Conservation (phyloP, 192 early-diverging fungal genomes). For the Chytriomyces confervae region DNA sequence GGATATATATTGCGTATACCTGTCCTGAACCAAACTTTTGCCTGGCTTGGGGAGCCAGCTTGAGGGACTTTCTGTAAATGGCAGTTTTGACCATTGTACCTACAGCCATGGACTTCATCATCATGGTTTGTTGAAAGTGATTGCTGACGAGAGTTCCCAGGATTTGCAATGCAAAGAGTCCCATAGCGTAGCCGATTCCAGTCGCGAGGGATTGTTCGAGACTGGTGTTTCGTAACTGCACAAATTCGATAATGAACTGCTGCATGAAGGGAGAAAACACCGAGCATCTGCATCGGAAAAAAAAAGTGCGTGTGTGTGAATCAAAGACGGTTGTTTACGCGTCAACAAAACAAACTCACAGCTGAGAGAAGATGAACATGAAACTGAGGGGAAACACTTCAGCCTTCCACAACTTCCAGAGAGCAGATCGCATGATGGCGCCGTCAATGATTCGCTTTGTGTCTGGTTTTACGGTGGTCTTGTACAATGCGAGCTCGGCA, state of each 20-base stretch:
- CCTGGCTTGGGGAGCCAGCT: slow-evolving; percentile 56
- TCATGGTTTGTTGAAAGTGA: slow-evolving; percentile 4
- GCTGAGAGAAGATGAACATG: neutral
- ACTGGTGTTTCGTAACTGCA: neutral
- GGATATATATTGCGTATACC: neutral
- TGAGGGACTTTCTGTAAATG: slow-evolving; percentile 66
- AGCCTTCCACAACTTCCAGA: slow-evolving; percentile 2
- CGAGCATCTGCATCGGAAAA: neutral
- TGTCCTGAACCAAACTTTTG: slow-evolving; percentile 46
- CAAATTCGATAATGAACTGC: neutral
- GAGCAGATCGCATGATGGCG: neutral
- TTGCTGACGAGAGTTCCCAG: neutral
- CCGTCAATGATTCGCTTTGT: neutral
- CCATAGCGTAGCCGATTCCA: slow-evolving; percentile 12
- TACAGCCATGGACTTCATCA: slow-evolving; percentile 42
- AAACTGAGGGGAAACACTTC: neutral
- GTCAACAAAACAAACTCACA: neutral
- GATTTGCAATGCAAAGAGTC: slow-evolving; percentile 20
- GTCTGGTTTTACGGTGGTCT: neutral
- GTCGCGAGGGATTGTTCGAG: neutral
- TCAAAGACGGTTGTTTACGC: neutral
- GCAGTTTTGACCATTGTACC: slow-evolving; percentile 52
- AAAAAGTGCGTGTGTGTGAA: neutral
- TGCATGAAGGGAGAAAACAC: neutral
- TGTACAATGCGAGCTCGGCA: neutral